A percentile compares a stretch with the other conserved stretches of the same genome.
These are phyloP conservation scores for Balamuthia mandrillaris DNA, from an alignment of 208 protist species.

Conservation along the genomic window DNA sequence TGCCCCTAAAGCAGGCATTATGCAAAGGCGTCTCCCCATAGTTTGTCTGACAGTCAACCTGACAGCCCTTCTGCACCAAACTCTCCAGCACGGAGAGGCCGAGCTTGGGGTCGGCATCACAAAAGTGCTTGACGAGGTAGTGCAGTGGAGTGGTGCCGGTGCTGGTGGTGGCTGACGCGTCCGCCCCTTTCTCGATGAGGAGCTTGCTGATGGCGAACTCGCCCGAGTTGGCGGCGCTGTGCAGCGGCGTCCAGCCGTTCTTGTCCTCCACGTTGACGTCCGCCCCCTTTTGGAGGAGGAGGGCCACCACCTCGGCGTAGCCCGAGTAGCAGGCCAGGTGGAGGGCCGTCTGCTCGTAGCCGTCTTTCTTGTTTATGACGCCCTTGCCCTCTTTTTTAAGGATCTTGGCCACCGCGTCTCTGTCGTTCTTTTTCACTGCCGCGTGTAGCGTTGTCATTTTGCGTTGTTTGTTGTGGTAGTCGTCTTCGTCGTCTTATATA, in stretches of 20 bases:
- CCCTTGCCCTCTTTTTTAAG: background rate
- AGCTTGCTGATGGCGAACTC: conserved; percentile 15
- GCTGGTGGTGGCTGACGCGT: background rate
- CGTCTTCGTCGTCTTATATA: too few species aligned
- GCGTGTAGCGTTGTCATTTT: too few species aligned
- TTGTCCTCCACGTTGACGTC: background rate
- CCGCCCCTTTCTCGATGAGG: background rate
- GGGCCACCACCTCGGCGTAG: background rate
- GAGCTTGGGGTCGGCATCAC: too few species aligned
- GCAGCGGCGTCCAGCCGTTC: conserved; percentile 7
- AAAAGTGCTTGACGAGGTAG: conserved; percentile 57
- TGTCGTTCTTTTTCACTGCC: background rate
- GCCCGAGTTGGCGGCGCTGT: conserved; percentile 32
- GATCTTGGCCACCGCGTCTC: background rate
- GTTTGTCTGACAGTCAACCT: conserved; percentile 57
- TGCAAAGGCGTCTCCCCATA: conserved; percentile 58
- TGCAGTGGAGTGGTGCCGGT: conserved; percentile 44
- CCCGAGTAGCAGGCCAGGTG: background rate
- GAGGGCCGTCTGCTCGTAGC: conserved; percentile 6
- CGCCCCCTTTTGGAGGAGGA: background rate
- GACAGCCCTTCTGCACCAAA: conserved; percentile 50
- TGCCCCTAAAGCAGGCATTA: conserved; percentile 50
- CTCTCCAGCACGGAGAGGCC: conserved; percentile 48
- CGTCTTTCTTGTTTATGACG: background rate
- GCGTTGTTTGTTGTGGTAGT: too few species aligned